Evolutionary conservation across 2,329 filamentous ascomycete genomes (phyloP).

Genomic region (Myotisia sp.): DNA sequence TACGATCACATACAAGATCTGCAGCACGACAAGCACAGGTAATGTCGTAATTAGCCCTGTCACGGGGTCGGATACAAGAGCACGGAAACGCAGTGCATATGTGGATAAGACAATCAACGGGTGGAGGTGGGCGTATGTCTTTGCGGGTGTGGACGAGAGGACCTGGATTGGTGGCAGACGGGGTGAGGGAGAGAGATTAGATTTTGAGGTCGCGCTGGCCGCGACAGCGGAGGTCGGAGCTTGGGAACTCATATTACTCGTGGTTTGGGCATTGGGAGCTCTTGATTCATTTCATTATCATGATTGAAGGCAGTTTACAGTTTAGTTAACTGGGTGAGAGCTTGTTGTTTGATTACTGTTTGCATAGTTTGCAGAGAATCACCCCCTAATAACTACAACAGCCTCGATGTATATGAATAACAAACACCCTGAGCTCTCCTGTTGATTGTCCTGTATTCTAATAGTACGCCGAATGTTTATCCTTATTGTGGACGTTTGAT

Average conservation of each 20-base stretch:
- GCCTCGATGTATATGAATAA: too few relatives aligned
- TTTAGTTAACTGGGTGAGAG: too few relatives aligned
- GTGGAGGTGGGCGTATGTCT: conserved; percentile 50
- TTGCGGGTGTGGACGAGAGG: conserved; percentile 35
- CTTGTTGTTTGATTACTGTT: too few relatives aligned
- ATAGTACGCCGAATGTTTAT: too few relatives aligned
- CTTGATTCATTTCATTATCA: too few relatives aligned
- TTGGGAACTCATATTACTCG: conserved; percentile 3
- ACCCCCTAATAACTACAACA: too few relatives aligned
- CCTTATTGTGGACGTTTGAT: too few relatives aligned
- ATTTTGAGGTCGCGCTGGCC: conserved; percentile 2
- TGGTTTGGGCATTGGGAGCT: too few relatives aligned
- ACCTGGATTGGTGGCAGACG: conserved; percentile 38
- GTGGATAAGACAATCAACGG: conserved; percentile 52
- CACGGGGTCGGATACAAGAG: conserved; percentile 57
- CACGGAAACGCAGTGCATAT: conserved; percentile 48
- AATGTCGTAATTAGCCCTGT: conserved; percentile 47
- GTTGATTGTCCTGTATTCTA: too few relatives aligned
- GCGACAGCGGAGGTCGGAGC: neutral
- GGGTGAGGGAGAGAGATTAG: conserved; percentile 17
- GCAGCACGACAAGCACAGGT: conserved; percentile 48
- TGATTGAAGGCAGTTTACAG: too few relatives aligned
- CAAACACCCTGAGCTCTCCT: too few relatives aligned
- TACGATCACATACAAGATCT: conserved; percentile 44
- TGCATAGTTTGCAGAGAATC: too few relatives aligned